Percentiles rank a stretch among this genome's conserved stretches.
Conservation (phyloP, 768 basidiomycete genomes). For the Russula abietina region DNA sequence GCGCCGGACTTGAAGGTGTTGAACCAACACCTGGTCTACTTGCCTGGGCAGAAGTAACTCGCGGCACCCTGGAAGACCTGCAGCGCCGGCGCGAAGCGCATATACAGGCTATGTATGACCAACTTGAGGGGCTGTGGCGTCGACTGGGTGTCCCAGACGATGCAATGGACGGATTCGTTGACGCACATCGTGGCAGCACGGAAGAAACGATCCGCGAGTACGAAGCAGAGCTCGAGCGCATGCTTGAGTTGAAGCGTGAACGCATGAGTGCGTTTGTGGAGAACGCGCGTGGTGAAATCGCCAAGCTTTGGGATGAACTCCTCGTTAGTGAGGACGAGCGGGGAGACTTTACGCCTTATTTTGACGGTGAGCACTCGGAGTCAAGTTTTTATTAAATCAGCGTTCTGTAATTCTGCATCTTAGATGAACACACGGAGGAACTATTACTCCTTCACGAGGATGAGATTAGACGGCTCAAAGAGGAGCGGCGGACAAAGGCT, state of each 20-base stretch:
- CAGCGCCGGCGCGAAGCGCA: slow-evolving; percentile 71
- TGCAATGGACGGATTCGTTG: slow-evolving; percentile 91
- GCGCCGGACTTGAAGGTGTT: slow-evolving; percentile 60
- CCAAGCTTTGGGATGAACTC: slow-evolving; percentile 75
- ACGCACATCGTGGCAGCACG: slow-evolving; percentile 76
- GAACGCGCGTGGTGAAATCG: slow-evolving; percentile 77
- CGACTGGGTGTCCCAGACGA: slow-evolving; percentile 72
- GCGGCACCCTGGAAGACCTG: slow-evolving; percentile 57
- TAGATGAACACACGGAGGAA: slow-evolving; percentile 88
- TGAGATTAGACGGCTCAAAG: slow-evolving; percentile 74
- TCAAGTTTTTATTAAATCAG: slow-evolving; percentile 2
- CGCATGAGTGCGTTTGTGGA: slow-evolving; percentile 80
- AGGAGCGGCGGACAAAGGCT: slow-evolving; percentile 74
- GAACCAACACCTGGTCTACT: slow-evolving; percentile 75
- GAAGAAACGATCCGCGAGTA: slow-evolving; percentile 75
- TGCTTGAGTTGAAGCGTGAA: slow-evolving; percentile 83
- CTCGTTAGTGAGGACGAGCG: slow-evolving; percentile 81
- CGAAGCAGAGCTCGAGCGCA: slow-evolving; percentile 82
- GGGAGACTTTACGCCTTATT: slow-evolving; percentile 73
- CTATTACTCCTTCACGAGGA: slow-evolving; percentile 78
- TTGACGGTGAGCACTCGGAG: slow-evolving; percentile 55
- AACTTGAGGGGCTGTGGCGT: slow-evolving; percentile 86
- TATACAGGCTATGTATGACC: slow-evolving; percentile 92
- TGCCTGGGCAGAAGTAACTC: slow-evolving; percentile 57
- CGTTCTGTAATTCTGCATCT: background rate